Evolutionary conservation across 495 filamentous ascomycete genomes (phyloP), one percentile per base, ranked within the genome.

Genomic region (Aspergillus wentii): DNA sequence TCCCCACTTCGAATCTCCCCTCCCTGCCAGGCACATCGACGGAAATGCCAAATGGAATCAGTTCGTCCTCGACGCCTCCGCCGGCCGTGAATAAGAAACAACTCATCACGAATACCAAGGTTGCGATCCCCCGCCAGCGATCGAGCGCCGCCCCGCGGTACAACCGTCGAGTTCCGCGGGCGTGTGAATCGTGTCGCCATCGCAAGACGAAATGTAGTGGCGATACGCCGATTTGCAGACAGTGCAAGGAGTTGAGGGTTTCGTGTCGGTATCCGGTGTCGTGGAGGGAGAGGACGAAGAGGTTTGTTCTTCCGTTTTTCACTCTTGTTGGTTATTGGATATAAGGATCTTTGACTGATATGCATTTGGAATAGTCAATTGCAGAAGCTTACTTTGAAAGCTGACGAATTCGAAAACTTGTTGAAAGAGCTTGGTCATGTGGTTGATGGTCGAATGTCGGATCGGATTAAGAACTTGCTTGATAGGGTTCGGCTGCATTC

Each of bases 131-230:
- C 30, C 64, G 71, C 31, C 52, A 59, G 29, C 58, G 58, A 11
- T 36, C 51, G 8, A 43, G 37, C n/a, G 38, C 48, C 26, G 46
- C 56, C 15, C 57, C 55, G 30, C 63, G 63, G n/a, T 61, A 61
- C 43, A 62, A 48, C 39, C 66, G 59, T 9, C 64, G 71, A 9
- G 69, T 75, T 10, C 64, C 64, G 11, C 57, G 71, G 33, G 83
- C 83, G 8, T 88, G 83, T 48, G 83, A 83, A 73, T 80, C 82
- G 8, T 88, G 83, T 61, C 61, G 83, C 30, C 74, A 82, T 45
- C 69, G 83, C 26, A 82, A 82, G 46, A 76, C 76, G 29, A 82
- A 80, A 55, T 80, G 77, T 52, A 75, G 69, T 43, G 78, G 78
- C 18, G 72, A 69, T 33, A 67, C 63, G n/a, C 79, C 79, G 3